These are phyloP conservation scores for Taxillus chinensis DNA, from an alignment of 164 flowering plant genomes.

Conservation along the genomic window DNA sequence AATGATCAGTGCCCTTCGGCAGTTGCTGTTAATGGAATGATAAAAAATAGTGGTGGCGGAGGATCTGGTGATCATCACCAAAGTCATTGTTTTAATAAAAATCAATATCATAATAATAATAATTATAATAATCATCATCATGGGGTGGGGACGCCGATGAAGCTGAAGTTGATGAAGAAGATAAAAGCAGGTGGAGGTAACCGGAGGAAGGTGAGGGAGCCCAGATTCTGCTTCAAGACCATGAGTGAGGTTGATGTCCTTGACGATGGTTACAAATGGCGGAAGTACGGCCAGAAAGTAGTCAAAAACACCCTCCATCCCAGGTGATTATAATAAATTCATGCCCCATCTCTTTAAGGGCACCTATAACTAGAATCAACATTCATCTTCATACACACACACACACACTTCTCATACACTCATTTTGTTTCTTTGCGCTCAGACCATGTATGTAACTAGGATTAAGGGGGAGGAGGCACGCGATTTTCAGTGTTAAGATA, in stretches of 20 bases:
- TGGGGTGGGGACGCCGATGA: slow-evolving; percentile 47
- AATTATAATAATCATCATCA: slow-evolving; percentile 16
- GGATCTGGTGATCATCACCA: slow-evolving; percentile 42
- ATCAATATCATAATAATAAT: slow-evolving; percentile 18
- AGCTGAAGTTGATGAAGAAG: slow-evolving; percentile 73
- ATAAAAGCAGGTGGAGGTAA: slow-evolving; percentile 1
- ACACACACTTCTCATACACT: too few species aligned
- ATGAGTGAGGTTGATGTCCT: slow-evolving; percentile 79
- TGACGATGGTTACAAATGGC: slow-evolving; percentile 93
- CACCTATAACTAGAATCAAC: too few species aligned
- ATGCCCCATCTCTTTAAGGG: too few species aligned
- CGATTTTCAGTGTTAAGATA: too few species aligned
- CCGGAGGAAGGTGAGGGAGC: slow-evolving; percentile 81
- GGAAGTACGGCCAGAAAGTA: slow-evolving; percentile 89
- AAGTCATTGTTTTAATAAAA: slow-evolving; percentile 15
- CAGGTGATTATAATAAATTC: slow-evolving; percentile 30
- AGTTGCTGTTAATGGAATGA: too few species aligned
- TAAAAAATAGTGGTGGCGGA: slow-evolving; percentile 16
- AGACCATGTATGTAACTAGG: too few species aligned
- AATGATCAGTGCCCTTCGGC: too few species aligned
- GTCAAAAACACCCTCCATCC: slow-evolving; percentile 91
- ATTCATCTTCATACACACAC: too few species aligned
- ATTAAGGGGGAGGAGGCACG: too few species aligned
- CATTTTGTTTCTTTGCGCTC: too few species aligned
- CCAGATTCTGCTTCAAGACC: slow-evolving; percentile 93